Base-by-base conservation (phyloP, 2,329 filamentous ascomycete genomes). In the Alternaria burnsii region DNA sequence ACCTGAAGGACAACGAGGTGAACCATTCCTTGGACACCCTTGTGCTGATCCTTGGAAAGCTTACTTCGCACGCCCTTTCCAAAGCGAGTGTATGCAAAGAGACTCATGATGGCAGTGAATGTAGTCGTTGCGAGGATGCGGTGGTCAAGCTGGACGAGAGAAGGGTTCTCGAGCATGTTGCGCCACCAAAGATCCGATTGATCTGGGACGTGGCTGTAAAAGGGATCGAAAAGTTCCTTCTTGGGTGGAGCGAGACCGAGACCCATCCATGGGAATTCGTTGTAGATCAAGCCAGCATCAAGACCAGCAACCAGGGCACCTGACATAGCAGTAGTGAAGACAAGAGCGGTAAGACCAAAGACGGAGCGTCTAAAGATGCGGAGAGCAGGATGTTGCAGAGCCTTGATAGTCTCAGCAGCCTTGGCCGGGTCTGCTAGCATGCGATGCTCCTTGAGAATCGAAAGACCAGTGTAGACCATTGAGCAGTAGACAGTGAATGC, bases 191-290 rank as follows among this genome's bases (percentile, higher is more conserved):
- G 83, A 74, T 99, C 96, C 12, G 89, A 89, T 42, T 86, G 83
- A 76, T 97, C 93, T 41, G 89, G 84, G 59, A 86, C 87, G 72
- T 93, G 91, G 59, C 89, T 90, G 85, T 97, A 97, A 82, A 93
- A 96, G 38, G 87, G 83, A 73, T 94, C 90, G 79, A 92, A 93
- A 32, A 98, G 88, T 81, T 98, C 94, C 10, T 87, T 85, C 73
- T 86, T 88, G 1, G 94, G 94, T 1, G 94, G 94, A 0, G 92
- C 85, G 22, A 97, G 82, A 11, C 93, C 93, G 4, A 88, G 80
- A 9, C 95, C 95, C 95, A 99, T 99, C 80, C 87, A 92, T 7
- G 95, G 95, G 78, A 99, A 98, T 79, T 99, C 93, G 78, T 99
- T 99, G 84, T 99, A 99, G 80, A 99, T 98, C 58, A 99, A 85